Evolutionary conservation across 345 rosid species (phyloP).

Genomic region (Eucalyptus leucophloia): DNA sequence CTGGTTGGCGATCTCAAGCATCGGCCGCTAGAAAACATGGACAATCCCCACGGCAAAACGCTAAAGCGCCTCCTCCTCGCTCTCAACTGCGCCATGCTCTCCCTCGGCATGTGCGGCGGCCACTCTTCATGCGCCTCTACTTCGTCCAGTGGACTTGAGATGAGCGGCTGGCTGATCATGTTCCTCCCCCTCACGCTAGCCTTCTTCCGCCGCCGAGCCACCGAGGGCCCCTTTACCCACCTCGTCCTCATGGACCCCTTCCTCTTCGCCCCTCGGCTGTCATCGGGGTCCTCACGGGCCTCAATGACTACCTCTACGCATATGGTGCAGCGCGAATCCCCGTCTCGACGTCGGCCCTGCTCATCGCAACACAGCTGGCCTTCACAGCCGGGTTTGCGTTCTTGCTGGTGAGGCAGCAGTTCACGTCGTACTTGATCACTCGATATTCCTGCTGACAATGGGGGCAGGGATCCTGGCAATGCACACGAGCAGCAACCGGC

Average conservation of each 20-base stretch:
- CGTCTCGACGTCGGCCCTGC: slow-evolving; percentile 47
- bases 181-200: slow-evolving; percentile 21
- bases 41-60: background rate
- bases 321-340: slow-evolving; percentile 55
- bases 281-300: slow-evolving; percentile 41
- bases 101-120: background rate
- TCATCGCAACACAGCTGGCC: slow-evolving; percentile 55
- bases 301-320: slow-evolving; percentile 51
- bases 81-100: background rate
- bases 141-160: background rate
- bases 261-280: slow-evolving; percentile 12
- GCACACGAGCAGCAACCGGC: slow-evolving; percentile 35
- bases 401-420: slow-evolving; percentile 47
- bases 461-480: slow-evolving; percentile 58
- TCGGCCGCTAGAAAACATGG: background rate
- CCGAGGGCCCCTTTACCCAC: background rate
- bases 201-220: slow-evolving; percentile 14
- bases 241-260: slow-evolving; percentile 16
- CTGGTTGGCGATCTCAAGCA: background rate
- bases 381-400: slow-evolving; percentile 56
- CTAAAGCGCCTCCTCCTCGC: background rate
- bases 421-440: slow-evolving; percentile 45
- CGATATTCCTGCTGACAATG: slow-evolving; percentile 41
- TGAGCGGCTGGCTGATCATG: background rate
- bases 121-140: background rate